phyloP scores from a whole-genome alignment of 139 green algal genomes.

The Nannochloris sp. region DNA sequence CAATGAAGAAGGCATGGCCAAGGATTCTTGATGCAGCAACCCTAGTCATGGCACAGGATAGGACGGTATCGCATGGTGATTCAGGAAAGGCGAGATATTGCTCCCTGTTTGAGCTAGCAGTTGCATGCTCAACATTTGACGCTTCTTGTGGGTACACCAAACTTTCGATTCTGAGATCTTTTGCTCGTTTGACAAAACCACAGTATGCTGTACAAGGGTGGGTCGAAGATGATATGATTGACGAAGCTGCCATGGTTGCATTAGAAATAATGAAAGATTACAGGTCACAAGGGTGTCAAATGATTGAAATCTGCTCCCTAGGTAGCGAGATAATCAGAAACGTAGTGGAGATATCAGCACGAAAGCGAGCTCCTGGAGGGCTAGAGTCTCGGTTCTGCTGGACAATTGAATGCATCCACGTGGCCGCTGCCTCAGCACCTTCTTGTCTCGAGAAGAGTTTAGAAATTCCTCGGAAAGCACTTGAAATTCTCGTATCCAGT shows the following conservation, averaged over 20 bases:
- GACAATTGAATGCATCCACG: too few species aligned
- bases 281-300: too few species aligned
- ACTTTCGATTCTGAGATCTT: neutral
- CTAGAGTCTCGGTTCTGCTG: too few species aligned
- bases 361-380: too few species aligned
- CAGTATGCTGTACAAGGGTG: constrained; percentile 12
- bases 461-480: neutral
- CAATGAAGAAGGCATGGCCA: constrained; percentile 25
- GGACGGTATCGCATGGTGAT: constrained; percentile 2
- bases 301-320: too few species aligned
- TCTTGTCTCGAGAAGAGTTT: neutral
- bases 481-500: neutral
- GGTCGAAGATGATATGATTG: neutral
- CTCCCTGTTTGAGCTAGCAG: constrained; percentile 35
- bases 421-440: too few species aligned
- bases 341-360: too few species aligned
- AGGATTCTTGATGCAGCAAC: constrained; percentile 22
- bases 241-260: constrained; percentile 10
- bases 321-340: too few species aligned
- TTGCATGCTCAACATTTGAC: constrained; percentile 18
- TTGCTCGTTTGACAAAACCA: constrained; percentile 14
- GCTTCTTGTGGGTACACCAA: constrained; percentile 1
- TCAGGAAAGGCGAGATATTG: constrained; percentile 10
- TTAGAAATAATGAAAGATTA: too few species aligned
- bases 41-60: constrained; percentile 21